Evolutionary conservation across 371 early-diverging fungal genomes (phyloP), one percentile per base, ranked within the genome.

Genomic region (Nosema muscidifuracis): DNA sequence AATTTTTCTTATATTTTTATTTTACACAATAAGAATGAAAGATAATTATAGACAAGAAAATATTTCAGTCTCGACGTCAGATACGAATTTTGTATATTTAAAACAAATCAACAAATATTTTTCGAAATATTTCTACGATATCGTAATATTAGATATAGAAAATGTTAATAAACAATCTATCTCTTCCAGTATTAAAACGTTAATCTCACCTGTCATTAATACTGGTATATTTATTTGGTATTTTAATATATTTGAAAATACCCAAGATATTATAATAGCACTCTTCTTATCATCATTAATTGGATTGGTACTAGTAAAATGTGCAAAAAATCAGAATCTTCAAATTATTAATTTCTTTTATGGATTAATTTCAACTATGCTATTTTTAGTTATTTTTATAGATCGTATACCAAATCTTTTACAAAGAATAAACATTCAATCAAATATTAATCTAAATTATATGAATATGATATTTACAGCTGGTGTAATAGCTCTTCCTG

Each of bases 121-220:
- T 2, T 24, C 31, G 3, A 62, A 18, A 42, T n/a, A 22, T 24
- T 42, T 62, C 42, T 62, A 42, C 7, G 62, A 62, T 62, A 1
- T 43, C 1, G 12, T 62, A 24, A 62, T 62, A 15, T n/a, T 62
- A 38, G 34, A 62, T 62, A 2, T 62, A 9, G 62, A 62, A 33
- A 42, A 36, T 20, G 9, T 62, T 10, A 4, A 62, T 13, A 62
- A 62, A 20, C 9, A 9, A 6, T 9, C 43, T 24, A 7, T 9
- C 2, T 16, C 9, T 9, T 18, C 18, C 2, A 62, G 38, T n/a
- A 13, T 36, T 13, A 28, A 42, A 28, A 38, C 24, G 4, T 9
- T 62, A 7, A 1, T 42, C 15, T 62, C 62, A 6, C 62, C 62
- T 13, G 26, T 42, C 10, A 13, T 62, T 16, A 62, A 62, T 62